Evolutionary conservation across 1,139 yeast genomes (phyloP).

Genomic region (Protomyces inouyei): DNA sequence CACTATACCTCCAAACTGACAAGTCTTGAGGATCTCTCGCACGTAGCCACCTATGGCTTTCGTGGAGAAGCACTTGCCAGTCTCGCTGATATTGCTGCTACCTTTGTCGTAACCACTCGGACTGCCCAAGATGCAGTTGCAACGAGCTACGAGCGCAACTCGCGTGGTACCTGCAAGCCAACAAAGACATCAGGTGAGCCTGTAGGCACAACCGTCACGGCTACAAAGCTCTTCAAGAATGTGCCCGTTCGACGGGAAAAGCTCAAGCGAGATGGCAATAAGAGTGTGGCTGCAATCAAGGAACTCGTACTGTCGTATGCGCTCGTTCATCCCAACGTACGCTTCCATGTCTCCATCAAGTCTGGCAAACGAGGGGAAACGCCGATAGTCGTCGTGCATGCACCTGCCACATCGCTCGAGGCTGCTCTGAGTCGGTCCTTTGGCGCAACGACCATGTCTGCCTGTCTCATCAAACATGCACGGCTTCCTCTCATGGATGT

Average conservation of each 20-base stretch:
- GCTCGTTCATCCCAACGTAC: slow-evolving; percentile 37
- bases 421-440: slow-evolving; percentile 28
- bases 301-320: slow-evolving; percentile 40
- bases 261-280: slow-evolving; percentile 36
- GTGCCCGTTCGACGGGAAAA: slow-evolving; percentile 43
- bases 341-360: slow-evolving; percentile 38
- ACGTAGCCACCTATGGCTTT: slow-evolving; percentile 53
- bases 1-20: slow-evolving; percentile 57
- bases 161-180: slow-evolving; percentile 36
- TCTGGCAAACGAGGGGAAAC: slow-evolving; percentile 21
- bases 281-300: slow-evolving; percentile 37
- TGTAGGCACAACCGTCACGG: slow-evolving; percentile 43
- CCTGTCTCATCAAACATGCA: slow-evolving; percentile 29
- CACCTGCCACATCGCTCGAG: slow-evolving; percentile 28
- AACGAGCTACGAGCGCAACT: slow-evolving; percentile 41
- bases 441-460: slow-evolving; percentile 26
- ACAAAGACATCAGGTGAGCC: slow-evolving; percentile 29
- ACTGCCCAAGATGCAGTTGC: slow-evolving; percentile 39
- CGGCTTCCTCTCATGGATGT: slow-evolving; percentile 18
- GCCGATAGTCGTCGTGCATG: slow-evolving; percentile 20
- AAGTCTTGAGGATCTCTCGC: slow-evolving; percentile 45
- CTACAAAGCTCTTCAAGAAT: slow-evolving; percentile 39
- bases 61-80: slow-evolving; percentile 64
- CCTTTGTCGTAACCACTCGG: slow-evolving; percentile 40
- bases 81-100: slow-evolving; percentile 39